phyloP scores from a whole-genome alignment of 768 basidiomycete species.

The Mrakia blollopis region DNA sequence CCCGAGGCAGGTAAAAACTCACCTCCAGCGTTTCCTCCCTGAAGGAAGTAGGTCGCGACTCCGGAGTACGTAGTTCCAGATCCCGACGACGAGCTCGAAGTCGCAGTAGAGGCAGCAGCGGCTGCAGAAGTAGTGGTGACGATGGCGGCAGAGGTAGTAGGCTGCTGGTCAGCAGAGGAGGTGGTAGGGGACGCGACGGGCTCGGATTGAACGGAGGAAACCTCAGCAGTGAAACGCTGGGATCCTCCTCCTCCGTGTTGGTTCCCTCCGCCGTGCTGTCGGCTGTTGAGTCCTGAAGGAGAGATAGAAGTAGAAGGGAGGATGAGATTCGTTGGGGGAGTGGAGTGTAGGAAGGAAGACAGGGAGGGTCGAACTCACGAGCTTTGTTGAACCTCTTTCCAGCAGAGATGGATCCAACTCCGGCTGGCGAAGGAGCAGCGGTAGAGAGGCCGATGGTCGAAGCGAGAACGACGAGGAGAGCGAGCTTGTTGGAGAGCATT shows the following conservation, averaged over 20 bases:
- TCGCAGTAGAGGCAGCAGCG: conserved; percentile 33
- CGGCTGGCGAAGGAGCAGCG: conserved; percentile 11
- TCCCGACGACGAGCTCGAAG: conserved; percentile 34
- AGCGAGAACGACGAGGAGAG: conserved; percentile 9
- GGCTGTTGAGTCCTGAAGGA: background rate
- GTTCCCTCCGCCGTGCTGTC: background rate
- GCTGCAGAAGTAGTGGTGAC: conserved; percentile 35
- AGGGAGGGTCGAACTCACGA: background rate
- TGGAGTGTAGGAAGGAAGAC: background rate
- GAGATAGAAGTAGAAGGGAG: no score
- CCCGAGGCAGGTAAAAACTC: background rate
- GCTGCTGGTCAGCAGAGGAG: conserved; percentile 53
- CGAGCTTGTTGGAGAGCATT: conserved; percentile 22
- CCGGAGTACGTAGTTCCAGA: conserved; percentile 37
- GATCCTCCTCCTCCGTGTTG: conserved; percentile 45
- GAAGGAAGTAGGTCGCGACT: conserved; percentile 52
- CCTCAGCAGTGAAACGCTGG: conserved; percentile 57
- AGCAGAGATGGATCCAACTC: background rate
- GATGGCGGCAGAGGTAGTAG: conserved; percentile 37
- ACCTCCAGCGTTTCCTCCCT: conserved; percentile 29
- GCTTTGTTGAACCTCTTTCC: conserved; percentile 3
- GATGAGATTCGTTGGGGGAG: background rate
- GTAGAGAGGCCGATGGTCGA: background rate
- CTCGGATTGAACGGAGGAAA: conserved; percentile 52
- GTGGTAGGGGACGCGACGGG: conserved; percentile 49